A percentile compares a stretch with the other conserved stretches of the same genome.
Conservation (phyloP, 208 protist genomes). For the Crithidia expoeki region DNA sequence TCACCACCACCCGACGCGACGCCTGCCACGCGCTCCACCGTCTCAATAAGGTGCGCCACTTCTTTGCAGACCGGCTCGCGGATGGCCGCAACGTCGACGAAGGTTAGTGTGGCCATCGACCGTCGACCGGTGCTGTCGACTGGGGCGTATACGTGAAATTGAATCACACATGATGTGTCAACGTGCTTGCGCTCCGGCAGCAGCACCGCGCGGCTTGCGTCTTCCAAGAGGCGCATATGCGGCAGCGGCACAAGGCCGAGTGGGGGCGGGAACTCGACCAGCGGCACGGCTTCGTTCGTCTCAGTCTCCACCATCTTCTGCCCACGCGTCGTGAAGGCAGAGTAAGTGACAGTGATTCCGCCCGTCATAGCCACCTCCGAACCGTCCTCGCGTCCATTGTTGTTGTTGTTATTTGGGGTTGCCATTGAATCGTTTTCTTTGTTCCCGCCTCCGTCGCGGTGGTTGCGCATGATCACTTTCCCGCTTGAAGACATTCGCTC, state of each 20-base stretch:
- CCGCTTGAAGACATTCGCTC: slow-evolving; percentile 45
- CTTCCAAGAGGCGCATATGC: slow-evolving; percentile 72
- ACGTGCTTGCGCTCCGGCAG: slow-evolving; percentile 73
- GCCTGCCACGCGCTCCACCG: slow-evolving; percentile 64
- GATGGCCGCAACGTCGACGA: slow-evolving; percentile 85
- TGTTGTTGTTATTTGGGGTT: slow-evolving; percentile 7
- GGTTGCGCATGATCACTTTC: slow-evolving; percentile 39
- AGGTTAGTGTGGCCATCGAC: slow-evolving; percentile 87
- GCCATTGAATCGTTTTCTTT: slow-evolving; percentile 16
- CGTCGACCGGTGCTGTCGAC: slow-evolving; percentile 72
- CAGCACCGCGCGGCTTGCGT: slow-evolving; percentile 55
- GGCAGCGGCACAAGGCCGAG: slow-evolving; percentile 71
- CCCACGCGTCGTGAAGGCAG: slow-evolving; percentile 77
- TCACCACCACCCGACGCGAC: slow-evolving; percentile 50
- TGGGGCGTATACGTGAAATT: slow-evolving; percentile 88
- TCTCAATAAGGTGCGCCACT: slow-evolving; percentile 72
- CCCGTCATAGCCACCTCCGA: slow-evolving; percentile 31
- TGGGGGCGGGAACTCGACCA: slow-evolving; percentile 82
- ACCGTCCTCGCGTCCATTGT: slow-evolving; percentile 12
- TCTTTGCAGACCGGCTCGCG: slow-evolving; percentile 63
- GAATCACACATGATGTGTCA: slow-evolving; percentile 81
- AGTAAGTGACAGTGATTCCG: slow-evolving; percentile 75
- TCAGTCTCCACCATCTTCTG: slow-evolving; percentile 65
- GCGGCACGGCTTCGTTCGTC: slow-evolving; percentile 52
- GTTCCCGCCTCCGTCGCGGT: slow-evolving; percentile 30